Base-by-base conservation (phyloP, 495 filamentous ascomycete genomes). In the Talaromyces ruber region DNA sequence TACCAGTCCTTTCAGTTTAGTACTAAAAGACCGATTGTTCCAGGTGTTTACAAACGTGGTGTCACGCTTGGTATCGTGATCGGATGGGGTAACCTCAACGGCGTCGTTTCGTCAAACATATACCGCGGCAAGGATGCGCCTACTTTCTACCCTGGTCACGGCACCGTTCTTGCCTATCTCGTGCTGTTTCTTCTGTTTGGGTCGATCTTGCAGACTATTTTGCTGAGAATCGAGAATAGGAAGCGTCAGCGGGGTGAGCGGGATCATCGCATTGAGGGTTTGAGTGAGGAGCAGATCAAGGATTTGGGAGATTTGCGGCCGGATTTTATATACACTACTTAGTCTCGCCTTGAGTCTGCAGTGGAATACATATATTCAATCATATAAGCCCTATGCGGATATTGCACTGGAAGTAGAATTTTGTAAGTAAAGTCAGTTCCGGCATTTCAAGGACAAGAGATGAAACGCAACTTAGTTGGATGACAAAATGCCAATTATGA, bases 31-130 rank as follows among this genome's bases (percentile, higher is more conserved):
- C 4, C 12, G 6, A n/a, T n/a, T 0, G 55, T 5, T 4, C 26
- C 54, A 79, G 76, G 93, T 21, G 88, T 92, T 4, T 95, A 96
- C 74, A 97, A 97, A 78, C 84, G 93, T 24, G 93, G 93, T 22
- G 86, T 96, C 2, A 88, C 89, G 0, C 72, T 96, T 3, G 93
- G 93, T 0, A 85, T 96, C 39, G 89, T 96, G 25, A 92, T 95
- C 63, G 91, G 91, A 16, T 97, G 92, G 91, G 93, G 93, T 7
- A 97, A 97, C 64, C 76, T 97, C 24, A 96, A 94, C 73, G 91
- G 92, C 18, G 83, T 96, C 47, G 88, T 96, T 55, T 86, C 82
- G 64, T 88, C 82, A 62, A 93, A 94, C 70, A 91, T 76, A 79
- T 89, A 88, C 66, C 79, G 80, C 6, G 73, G 67, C 0, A 59